phyloP scores from a whole-genome alignment of 441 rosid species.

The Arabidopsis lyrata region DNA sequence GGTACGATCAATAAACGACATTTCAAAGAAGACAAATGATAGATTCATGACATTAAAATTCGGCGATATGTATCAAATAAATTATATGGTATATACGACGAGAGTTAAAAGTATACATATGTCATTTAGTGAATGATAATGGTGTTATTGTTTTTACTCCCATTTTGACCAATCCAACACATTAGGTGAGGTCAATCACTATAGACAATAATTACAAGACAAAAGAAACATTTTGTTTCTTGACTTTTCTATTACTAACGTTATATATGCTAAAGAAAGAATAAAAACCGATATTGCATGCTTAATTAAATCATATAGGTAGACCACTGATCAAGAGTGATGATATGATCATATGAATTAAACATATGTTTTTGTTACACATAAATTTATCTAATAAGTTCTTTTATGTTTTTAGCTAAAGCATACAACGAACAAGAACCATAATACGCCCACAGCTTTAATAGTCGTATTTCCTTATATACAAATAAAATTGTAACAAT shows the following conservation, averaged over 20 bases:
- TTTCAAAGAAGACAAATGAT: slow-evolving; percentile 46
- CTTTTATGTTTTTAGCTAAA: neutral
- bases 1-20: slow-evolving; percentile 45
- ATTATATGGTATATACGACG: slow-evolving; percentile 27
- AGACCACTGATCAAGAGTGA: slow-evolving; percentile 28
- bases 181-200: slow-evolving; percentile 36
- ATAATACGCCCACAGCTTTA: too few species aligned
- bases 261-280: slow-evolving; percentile 9
- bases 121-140: slow-evolving; percentile 45
- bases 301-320: neutral
- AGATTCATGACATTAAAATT: slow-evolving; percentile 34
- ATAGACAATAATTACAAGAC: slow-evolving; percentile 43
- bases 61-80: slow-evolving; percentile 29
- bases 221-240: slow-evolving; percentile 19
- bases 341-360: too few species aligned
- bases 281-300: neutral
- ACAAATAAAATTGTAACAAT: neutral
- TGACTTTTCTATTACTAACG: slow-evolving; percentile 26
- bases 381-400: neutral
- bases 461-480: neutral
- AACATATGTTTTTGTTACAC: too few species aligned
- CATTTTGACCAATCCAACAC: slow-evolving; percentile 36
- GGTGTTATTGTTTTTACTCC: slow-evolving; percentile 41
- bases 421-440: slow-evolving; percentile 11
- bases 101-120: slow-evolving; percentile 41